Percentiles rank a stretch among this genome's conserved stretches.
phyloP scores from a whole-genome alignment of 306 rosid genomes.

The Parietaria judaica region DNA sequence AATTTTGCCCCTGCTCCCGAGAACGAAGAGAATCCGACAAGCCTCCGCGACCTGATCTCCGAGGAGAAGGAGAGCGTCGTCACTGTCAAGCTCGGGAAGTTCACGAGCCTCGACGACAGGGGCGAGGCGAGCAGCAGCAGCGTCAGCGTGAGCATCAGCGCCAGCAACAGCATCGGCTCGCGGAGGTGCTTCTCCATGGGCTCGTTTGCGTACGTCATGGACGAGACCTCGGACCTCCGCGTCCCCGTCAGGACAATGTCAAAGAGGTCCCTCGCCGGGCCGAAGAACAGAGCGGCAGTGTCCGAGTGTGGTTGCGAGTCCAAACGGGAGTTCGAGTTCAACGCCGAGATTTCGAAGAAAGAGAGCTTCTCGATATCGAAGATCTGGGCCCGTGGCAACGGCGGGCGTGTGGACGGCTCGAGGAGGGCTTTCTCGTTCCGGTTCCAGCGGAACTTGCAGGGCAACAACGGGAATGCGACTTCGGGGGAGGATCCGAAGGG shows the following conservation, averaged over 20 bases:
- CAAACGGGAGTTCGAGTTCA: conserved; percentile 59
- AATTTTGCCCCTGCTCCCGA: neutral
- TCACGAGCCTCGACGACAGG: conserved; percentile 49
- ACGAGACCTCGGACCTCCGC: conserved; percentile 52
- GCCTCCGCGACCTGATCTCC: conserved; percentile 7
- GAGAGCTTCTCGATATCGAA: conserved; percentile 78
- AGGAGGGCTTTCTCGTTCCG: conserved; percentile 71
- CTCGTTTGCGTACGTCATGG: conserved; percentile 79
- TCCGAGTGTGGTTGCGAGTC: conserved; percentile 87
- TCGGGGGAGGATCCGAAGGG: conserved; percentile 32
- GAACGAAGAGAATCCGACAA: conserved; percentile 8
- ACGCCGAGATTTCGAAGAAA: conserved; percentile 23
- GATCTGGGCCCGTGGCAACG: conserved; percentile 68
- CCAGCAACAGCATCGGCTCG: conserved; percentile 27
- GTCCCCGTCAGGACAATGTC: conserved; percentile 63
- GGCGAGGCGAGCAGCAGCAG: conserved; percentile 24
- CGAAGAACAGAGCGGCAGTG: conserved; percentile 42
- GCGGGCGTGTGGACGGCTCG: conserved; percentile 26
- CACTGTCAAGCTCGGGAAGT: conserved; percentile 80
- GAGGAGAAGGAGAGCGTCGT: conserved; percentile 51
- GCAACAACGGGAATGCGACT: neutral
- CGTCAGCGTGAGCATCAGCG: neutral
- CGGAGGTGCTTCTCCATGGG: conserved; percentile 98
- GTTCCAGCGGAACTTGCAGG: conserved; percentile 24
- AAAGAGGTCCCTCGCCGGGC: conserved; percentile 47